These are phyloP conservation scores for Fusarium pseudocircinatum DNA, from an alignment of 2,329 filamentous ascomycete genomes.

Conservation along the genomic window DNA sequence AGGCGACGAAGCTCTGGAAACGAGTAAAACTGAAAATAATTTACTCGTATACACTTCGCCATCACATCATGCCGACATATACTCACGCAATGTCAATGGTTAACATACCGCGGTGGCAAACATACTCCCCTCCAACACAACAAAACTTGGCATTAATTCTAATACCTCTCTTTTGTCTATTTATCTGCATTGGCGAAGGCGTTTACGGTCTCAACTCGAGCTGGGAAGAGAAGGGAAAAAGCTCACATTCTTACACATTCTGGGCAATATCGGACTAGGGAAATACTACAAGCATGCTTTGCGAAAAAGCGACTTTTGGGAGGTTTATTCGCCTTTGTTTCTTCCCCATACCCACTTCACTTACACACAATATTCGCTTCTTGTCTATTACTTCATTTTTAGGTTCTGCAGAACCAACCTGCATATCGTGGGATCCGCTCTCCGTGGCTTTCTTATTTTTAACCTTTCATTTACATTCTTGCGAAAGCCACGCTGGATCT, in stretches of 20 bases:
- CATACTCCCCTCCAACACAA: not conserved
- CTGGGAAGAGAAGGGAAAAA: slow-evolving; percentile 11
- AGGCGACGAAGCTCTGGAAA: slow-evolving; percentile 56
- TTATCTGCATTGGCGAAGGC: slow-evolving; percentile 36
- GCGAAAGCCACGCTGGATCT: slow-evolving; percentile 21
- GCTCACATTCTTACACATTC: not conserved
- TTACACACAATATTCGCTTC: slow-evolving; percentile 13
- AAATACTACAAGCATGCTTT: slow-evolving; percentile 8
- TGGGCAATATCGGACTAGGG: slow-evolving; percentile 3
- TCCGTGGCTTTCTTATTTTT: slow-evolving; percentile 20
- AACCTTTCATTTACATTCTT: slow-evolving; percentile 34
- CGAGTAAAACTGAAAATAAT: slow-evolving; percentile 28
- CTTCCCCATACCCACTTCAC: slow-evolving; percentile 18
- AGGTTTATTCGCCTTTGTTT: not conserved
- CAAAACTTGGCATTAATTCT: slow-evolving; percentile 31
- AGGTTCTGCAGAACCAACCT: slow-evolving; percentile 12
- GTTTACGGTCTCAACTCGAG: slow-evolving; percentile 21
- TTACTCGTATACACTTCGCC: not conserved
- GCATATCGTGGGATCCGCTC: slow-evolving; percentile 9
- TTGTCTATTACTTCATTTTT: slow-evolving; percentile 6
- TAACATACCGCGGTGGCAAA: slow-evolving; percentile 22
- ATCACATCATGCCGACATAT: slow-evolving; percentile 20
- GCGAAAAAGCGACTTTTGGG: slow-evolving; percentile 14
- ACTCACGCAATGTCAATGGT: slow-evolving; percentile 1
- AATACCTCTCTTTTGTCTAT: slow-evolving; percentile 20